phyloP scores from a whole-genome alignment of 1,139 yeast species.

The Groenewaldozyma sp. region DNA sequence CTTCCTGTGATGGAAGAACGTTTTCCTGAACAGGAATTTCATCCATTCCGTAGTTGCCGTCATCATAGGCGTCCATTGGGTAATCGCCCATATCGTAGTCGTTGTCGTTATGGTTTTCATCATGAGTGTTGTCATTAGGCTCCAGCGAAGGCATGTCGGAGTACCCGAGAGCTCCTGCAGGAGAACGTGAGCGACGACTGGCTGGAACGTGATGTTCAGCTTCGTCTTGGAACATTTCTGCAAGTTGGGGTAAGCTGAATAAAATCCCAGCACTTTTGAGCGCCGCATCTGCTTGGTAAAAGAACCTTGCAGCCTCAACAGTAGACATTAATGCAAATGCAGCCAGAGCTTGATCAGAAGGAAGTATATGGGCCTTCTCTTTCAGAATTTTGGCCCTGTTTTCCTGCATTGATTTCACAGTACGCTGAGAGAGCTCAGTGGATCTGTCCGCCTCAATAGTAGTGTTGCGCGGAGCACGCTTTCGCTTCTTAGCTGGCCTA shows the following conservation, averaged over 20 bases:
- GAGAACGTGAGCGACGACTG: too few relatives aligned
- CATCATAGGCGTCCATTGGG: neutral
- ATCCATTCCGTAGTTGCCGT: neutral
- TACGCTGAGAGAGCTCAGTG: slow-evolving; percentile 3
- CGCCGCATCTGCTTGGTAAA: too few relatives aligned
- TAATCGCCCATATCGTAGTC: neutral
- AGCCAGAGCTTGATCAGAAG: neutral
- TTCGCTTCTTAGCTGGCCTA: neutral
- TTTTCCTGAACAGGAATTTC: too few relatives aligned
- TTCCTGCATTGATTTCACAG: slow-evolving; percentile 2
- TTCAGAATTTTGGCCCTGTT: slow-evolving; percentile 8
- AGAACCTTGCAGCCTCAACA: too few relatives aligned
- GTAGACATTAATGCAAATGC: neutral
- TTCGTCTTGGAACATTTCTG: too few relatives aligned
- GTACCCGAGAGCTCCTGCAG: too few relatives aligned
- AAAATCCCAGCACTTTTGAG: too few relatives aligned
- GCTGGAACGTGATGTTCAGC: too few relatives aligned
- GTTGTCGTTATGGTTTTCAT: neutral
- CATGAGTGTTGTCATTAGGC: neutral
- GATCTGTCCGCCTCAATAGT: slow-evolving; percentile 4
- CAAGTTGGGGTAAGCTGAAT: too few relatives aligned
- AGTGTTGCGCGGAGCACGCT: neutral
- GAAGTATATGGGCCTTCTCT: slow-evolving; percentile 1
- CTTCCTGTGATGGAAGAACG: too few relatives aligned
- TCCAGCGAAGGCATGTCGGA: too few relatives aligned